These are phyloP conservation scores for Chytriomyces hyalinus DNA, from an alignment of 192 early-diverging fungal species.

Conservation along the genomic window DNA sequence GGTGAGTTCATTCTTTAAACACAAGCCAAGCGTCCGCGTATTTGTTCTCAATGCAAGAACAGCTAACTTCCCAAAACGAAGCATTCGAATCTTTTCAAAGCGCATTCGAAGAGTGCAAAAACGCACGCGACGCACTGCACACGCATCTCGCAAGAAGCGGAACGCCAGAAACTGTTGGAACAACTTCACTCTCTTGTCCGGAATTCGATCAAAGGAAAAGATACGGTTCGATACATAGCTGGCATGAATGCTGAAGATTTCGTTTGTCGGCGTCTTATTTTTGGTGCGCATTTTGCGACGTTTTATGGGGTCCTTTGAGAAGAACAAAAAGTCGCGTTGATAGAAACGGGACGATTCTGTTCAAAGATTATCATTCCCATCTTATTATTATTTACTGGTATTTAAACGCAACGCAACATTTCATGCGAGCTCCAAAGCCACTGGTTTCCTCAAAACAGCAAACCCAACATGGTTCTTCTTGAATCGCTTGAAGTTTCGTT, in stretches of 20 bases:
- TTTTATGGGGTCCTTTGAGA: too few relatives aligned
- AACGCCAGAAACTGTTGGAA: slow-evolving; percentile 25
- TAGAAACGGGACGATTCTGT: too few relatives aligned
- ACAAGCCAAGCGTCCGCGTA: background rate
- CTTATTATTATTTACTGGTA: too few relatives aligned
- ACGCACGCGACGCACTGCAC: slow-evolving; percentile 50
- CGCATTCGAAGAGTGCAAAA: slow-evolving; percentile 50
- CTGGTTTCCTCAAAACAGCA: background rate
- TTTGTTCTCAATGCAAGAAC: background rate
- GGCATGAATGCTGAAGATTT: slow-evolving; percentile 18
- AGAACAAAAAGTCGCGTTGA: too few relatives aligned
- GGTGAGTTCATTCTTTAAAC: slow-evolving; percentile 9
- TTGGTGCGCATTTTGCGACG: slow-evolving; percentile 17
- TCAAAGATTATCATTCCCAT: too few relatives aligned
- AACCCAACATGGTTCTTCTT: slow-evolving; percentile 1
- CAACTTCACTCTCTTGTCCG: background rate
- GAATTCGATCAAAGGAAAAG: background rate
- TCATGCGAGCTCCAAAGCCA: slow-evolving; percentile 12
- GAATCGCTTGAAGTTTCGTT: slow-evolving; percentile 9
- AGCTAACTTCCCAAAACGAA: slow-evolving; percentile 46
- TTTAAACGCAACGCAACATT: background rate
- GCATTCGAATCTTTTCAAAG: slow-evolving; percentile 46
- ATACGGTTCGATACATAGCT: background rate
- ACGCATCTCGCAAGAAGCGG: slow-evolving; percentile 34
- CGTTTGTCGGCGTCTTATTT: background rate